These are phyloP conservation scores for Aureobasidium pullulans DNA, from an alignment of 2,329 filamentous ascomycete species.

Conservation along the genomic window DNA sequence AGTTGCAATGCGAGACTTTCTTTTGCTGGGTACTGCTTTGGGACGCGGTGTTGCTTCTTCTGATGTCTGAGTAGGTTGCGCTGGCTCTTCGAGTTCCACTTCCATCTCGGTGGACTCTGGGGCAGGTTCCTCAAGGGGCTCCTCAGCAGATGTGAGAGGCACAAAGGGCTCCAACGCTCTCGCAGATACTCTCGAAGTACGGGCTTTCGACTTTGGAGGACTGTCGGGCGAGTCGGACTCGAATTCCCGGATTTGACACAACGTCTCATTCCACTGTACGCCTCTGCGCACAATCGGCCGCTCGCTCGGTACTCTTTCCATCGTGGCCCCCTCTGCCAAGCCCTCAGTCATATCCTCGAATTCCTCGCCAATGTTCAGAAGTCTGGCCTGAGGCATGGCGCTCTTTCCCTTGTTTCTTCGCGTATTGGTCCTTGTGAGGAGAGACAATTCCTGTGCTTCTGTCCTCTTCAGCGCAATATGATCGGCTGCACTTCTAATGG, in stretches of 20 bases:
- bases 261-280: slow-evolving; percentile 40
- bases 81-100: neutral
- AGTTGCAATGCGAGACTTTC: slow-evolving; percentile 28
- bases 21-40: slow-evolving; percentile 17
- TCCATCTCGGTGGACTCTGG: neutral
- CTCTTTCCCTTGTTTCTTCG: slow-evolving; percentile 43
- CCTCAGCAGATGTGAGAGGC: neutral
- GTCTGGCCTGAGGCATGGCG: slow-evolving; percentile 35
- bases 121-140: neutral
- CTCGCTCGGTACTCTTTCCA: slow-evolving; percentile 17
- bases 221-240: slow-evolving; percentile 18
- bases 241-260: slow-evolving; percentile 38
- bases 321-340: slow-evolving; percentile 14
- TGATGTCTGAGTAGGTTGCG: neutral
- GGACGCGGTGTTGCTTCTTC: neutral
- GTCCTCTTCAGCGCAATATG: slow-evolving; percentile 40
- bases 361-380: slow-evolving; percentile 35
- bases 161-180: slow-evolving; percentile 7
- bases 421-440: slow-evolving; percentile 41
- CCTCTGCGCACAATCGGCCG: slow-evolving; percentile 17
- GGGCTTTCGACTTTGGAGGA: neutral
- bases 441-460: slow-evolving; percentile 42
- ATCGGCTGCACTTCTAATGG: slow-evolving; percentile 36
- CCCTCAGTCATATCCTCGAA: slow-evolving; percentile 1
- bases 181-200: neutral